Conservation (phyloP, 2,329 filamentous ascomycete species). For the Beauveria rudraprayagi region DNA sequence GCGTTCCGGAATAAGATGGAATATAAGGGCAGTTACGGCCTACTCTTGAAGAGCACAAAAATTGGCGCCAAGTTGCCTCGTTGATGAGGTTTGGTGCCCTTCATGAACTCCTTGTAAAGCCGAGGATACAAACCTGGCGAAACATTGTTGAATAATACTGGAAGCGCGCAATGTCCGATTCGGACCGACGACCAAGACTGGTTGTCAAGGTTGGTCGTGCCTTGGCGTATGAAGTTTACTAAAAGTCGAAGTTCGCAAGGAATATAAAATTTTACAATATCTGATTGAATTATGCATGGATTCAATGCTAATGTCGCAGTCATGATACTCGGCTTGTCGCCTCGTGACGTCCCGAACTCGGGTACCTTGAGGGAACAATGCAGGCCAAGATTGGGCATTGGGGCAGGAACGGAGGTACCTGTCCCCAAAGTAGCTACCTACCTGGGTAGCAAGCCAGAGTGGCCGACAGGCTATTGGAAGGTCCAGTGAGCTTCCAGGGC, state of each 20-base stretch:
- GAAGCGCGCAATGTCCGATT: too few relatives aligned
- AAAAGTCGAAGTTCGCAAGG: too few relatives aligned
- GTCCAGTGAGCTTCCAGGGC: background rate
- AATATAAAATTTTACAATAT: too few relatives aligned
- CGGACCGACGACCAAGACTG: too few relatives aligned
- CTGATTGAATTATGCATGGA: background rate
- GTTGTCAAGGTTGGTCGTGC: too few relatives aligned
- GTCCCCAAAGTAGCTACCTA: background rate
- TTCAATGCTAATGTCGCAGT: background rate
- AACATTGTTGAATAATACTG: background rate
- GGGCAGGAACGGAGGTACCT: background rate
- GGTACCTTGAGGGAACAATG: constrained; percentile 1
- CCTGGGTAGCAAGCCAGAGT: background rate
- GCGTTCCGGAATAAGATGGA: constrained; percentile 33
- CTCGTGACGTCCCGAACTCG: background rate
- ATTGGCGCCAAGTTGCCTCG: background rate
- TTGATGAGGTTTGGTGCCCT: background rate
- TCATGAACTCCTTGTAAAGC: background rate
- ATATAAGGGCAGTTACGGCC: constrained; percentile 28
- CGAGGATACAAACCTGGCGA: background rate
- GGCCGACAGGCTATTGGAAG: background rate
- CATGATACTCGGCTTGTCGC: background rate
- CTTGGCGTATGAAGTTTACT: too few relatives aligned
- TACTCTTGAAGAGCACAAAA: constrained; percentile 24
- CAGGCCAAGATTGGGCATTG: background rate